Conservation (phyloP, 768 basidiomycete species). For the Amanita pallidorosea region DNA sequence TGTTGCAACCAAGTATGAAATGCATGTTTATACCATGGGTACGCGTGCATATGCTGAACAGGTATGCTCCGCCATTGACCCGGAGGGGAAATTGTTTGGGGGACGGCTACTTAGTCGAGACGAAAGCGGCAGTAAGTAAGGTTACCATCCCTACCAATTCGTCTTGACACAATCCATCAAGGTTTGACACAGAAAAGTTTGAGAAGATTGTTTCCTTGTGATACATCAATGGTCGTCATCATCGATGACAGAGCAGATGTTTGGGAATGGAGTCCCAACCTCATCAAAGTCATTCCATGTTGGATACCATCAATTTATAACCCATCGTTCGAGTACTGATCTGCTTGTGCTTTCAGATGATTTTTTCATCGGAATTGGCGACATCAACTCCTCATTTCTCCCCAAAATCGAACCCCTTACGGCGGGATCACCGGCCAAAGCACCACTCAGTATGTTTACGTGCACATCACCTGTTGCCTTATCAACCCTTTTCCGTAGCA, state of each 20-base stretch:
- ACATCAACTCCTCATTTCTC: conserved; percentile 93
- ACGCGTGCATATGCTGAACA: conserved; percentile 94
- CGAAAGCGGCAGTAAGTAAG: conserved; percentile 84
- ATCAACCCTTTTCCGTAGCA: background rate
- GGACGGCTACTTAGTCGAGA: conserved; percentile 86
- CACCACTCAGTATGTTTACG: conserved; percentile 10
- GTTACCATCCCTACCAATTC: background rate
- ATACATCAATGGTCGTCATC: conserved; percentile 97
- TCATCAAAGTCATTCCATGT: conserved; percentile 97
- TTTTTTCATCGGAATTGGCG: conserved; percentile 96
- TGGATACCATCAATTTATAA: conserved; percentile 13
- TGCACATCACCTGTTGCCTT: background rate
- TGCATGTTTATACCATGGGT: conserved; percentile 99
- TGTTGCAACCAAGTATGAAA: conserved; percentile 78
- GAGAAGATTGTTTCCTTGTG: conserved; percentile 88
- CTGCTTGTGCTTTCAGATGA: conserved; percentile 50
- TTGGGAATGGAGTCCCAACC: conserved; percentile 96
- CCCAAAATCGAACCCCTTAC: conserved; percentile 62
- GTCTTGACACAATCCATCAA: conserved; percentile 17
- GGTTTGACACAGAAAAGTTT: conserved; percentile 89
- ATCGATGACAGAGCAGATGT: conserved; percentile 98
- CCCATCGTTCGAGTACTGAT: background rate
- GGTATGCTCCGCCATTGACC: conserved; percentile 92
- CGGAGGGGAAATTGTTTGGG: conserved; percentile 75
- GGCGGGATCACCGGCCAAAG: conserved; percentile 20